Percentiles rank a stretch among this genome's conserved stretches.
Evolutionary conservation across 2,329 filamentous ascomycete genomes (phyloP).

Genomic region (Thelonectria olida): DNA sequence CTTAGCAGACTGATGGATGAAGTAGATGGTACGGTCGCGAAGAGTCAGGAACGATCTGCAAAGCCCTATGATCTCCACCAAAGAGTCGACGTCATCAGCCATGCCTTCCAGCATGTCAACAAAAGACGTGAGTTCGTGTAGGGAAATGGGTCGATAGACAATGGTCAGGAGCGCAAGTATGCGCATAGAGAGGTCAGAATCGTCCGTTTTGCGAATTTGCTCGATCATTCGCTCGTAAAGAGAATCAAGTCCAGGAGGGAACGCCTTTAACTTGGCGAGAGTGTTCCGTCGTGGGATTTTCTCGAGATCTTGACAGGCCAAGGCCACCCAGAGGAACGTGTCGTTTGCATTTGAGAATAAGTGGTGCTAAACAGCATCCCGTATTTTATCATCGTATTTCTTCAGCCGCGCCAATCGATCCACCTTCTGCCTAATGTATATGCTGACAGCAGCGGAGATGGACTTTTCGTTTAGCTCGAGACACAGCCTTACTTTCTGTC

Average conservation of each 20-base stretch:
- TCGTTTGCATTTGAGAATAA: not conserved
- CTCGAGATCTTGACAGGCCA: slow-evolving; percentile 1
- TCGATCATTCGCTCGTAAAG: slow-evolving; percentile 8
- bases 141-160: not conserved
- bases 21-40: slow-evolving; percentile 42
- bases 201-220: not conserved
- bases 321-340: slow-evolving; percentile 7
- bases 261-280: not conserved
- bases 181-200: not conserved
- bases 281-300: no score
- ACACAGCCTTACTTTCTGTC: slow-evolving; percentile 38
- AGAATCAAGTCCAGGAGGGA: not conserved
- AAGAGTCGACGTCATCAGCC: not conserved
- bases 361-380: not conserved
- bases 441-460: slow-evolving; percentile 47
- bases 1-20: slow-evolving; percentile 56
- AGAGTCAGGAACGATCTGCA: slow-evolving; percentile 51
- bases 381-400: not conserved
- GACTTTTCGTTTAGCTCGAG: slow-evolving; percentile 50
- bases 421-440: slow-evolving; percentile 50
- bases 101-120: not conserved
- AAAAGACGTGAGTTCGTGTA: not conserved
- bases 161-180: not conserved
- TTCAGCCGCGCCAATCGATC: slow-evolving; percentile 32
- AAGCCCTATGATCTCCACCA: not conserved